These are phyloP conservation scores for Crithidia acanthocephali DNA, from an alignment of 208 protist species.

Conservation along the genomic window DNA sequence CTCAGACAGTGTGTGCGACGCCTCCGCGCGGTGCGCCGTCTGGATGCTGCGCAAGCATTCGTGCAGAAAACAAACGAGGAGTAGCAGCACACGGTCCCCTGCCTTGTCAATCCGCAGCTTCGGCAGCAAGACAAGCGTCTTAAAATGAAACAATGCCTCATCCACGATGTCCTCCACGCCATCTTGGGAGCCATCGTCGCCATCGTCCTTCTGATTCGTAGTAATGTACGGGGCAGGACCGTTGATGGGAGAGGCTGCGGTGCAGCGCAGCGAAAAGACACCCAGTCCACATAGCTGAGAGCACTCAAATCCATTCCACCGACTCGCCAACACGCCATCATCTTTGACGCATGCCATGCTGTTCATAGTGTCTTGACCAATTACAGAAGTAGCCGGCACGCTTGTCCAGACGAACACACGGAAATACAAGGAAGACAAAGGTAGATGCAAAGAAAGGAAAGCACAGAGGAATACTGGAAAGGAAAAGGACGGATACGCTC, in stretches of 20 bases:
- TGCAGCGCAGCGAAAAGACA: background rate
- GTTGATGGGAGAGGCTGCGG: background rate
- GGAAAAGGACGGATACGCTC: too few relatives aligned
- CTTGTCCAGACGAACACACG: too few relatives aligned
- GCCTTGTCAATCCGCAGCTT: background rate
- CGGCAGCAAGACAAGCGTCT: background rate
- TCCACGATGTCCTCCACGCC: slow-evolving; percentile 1
- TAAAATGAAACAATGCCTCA: background rate
- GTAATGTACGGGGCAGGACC: background rate
- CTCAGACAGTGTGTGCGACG: background rate
- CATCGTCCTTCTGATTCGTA: background rate
- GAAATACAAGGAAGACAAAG: background rate
- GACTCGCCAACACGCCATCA: background rate
- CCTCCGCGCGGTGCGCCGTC: background rate
- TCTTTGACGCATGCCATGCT: background rate
- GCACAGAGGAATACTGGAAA: too few relatives aligned
- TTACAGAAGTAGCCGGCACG: too few relatives aligned
- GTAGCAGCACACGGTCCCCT: background rate
- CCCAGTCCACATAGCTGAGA: background rate
- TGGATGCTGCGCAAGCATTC: background rate
- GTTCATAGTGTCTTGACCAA: too few relatives aligned
- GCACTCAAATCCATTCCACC: slow-evolving; percentile 3
- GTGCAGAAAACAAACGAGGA: background rate
- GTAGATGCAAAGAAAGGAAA: background rate
- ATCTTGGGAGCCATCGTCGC: background rate